A percentile compares a stretch with the other conserved stretches of the same genome.
Conservation (phyloP, 2,329 filamentous ascomycete species). For the Diaporthe destruens region DNA sequence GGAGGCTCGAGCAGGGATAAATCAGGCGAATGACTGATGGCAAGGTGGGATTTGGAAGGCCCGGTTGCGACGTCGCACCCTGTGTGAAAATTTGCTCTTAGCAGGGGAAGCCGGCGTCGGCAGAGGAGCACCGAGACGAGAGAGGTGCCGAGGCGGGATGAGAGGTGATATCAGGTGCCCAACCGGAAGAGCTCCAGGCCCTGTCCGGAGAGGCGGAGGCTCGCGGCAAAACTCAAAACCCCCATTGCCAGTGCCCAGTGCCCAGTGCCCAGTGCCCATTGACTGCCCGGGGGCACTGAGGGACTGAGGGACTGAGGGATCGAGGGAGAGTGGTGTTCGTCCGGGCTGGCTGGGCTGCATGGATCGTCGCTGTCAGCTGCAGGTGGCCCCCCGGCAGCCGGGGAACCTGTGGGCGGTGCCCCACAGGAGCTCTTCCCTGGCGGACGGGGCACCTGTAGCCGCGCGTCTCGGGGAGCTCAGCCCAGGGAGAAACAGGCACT, state of each 20-base stretch:
- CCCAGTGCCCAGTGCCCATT: background rate
- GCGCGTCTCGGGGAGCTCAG: constrained; percentile 4
- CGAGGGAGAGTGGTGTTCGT: constrained; percentile 25
- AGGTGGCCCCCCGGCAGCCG: constrained; percentile 22
- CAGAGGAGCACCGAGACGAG: constrained; percentile 7
- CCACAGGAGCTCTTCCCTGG: constrained; percentile 29
- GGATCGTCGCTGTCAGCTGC: constrained; percentile 33
- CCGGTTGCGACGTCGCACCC: background rate
- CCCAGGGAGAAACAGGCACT: background rate
- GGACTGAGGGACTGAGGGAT: background rate
- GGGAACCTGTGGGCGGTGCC: constrained; percentile 25
- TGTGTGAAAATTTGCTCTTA: constrained; percentile 5
- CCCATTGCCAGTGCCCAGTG: constrained; percentile 4
- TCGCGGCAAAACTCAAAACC: constrained; percentile 15
- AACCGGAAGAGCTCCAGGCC: constrained; percentile 33
- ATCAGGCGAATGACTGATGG: background rate
- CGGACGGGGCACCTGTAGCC: background rate
- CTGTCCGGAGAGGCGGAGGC: background rate
- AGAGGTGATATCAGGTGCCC: background rate
- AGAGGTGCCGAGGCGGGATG: background rate
- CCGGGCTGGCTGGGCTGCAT: constrained; percentile 27
- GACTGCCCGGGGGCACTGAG: background rate
- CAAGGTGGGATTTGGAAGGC: background rate
- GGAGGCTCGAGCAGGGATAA: background rate
- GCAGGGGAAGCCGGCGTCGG: background rate